A percentile compares a stretch with the other conserved stretches of the same genome.
phyloP scores from a whole-genome alignment of 768 basidiomycete genomes.

The Suillus paluster region DNA sequence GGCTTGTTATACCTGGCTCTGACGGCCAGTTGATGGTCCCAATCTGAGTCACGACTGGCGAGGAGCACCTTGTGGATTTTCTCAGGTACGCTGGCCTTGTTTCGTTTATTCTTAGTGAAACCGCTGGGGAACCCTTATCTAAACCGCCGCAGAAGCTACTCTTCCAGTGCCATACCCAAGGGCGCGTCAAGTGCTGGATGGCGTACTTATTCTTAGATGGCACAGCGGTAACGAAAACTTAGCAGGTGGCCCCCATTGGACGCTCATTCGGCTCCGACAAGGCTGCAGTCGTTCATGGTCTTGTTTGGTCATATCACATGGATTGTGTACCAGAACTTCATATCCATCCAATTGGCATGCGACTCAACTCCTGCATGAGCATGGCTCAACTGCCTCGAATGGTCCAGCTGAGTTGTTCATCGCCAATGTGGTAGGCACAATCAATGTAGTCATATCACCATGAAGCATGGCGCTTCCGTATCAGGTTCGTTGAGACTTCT shows the following conservation, averaged over 20 bases:
- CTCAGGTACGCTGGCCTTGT: background rate
- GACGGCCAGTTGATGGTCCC: background rate
- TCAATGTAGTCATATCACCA: background rate
- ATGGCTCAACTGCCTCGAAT: background rate
- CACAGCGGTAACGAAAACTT: background rate
- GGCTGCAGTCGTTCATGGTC: background rate
- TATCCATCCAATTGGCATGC: background rate
- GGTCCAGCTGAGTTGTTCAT: background rate
- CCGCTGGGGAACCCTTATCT: background rate
- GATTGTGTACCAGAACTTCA: background rate
- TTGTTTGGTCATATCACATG: background rate
- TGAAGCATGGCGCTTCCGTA: constrained; percentile 2
- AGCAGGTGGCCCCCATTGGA: background rate
- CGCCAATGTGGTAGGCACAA: background rate
- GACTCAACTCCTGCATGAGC: constrained; percentile 1
- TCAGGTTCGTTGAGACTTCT: constrained; percentile 1
- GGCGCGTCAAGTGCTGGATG: background rate
- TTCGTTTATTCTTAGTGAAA: constrained; percentile 1
- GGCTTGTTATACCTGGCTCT: background rate
- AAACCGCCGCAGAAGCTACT: background rate
- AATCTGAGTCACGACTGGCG: background rate
- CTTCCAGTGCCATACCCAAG: background rate
- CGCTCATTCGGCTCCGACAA: background rate
- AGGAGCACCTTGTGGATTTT: background rate
- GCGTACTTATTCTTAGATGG: background rate